These are phyloP conservation scores for Orbilia oligospora DNA, from an alignment of 2,329 filamentous ascomycete genomes.

Conservation along the genomic window DNA sequence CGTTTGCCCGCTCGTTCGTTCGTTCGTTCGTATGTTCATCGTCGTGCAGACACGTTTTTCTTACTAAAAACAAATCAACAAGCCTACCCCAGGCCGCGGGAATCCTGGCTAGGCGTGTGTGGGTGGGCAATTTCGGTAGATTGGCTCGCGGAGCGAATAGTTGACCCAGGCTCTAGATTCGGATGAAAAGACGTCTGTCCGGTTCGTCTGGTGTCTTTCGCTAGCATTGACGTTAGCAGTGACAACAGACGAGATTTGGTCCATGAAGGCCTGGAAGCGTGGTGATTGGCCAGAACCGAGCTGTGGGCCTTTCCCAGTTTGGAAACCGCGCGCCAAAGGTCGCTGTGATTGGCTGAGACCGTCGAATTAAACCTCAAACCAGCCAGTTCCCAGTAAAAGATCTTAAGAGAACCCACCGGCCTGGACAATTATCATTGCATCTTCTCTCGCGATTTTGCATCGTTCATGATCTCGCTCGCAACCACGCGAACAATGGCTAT, in stretches of 20 bases:
- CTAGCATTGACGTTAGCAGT: slow-evolving; percentile 27
- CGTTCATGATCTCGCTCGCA: neutral
- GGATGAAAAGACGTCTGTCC: slow-evolving; percentile 47
- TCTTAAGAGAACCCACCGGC: too few species aligned
- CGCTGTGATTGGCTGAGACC: slow-evolving; percentile 31
- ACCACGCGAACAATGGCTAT: slow-evolving; percentile 51
- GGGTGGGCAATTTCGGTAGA: slow-evolving; percentile 45
- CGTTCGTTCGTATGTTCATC: neutral
- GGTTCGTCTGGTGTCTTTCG: slow-evolving; percentile 24
- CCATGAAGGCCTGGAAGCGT: slow-evolving; percentile 30
- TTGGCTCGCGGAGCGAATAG: slow-evolving; percentile 53
- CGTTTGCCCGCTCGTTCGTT: neutral
- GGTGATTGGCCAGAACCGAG: slow-evolving; percentile 47
- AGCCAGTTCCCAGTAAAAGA: too few species aligned
- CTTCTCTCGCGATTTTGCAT: slow-evolving; percentile 4
- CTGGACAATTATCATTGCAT: neutral
- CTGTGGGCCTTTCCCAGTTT: slow-evolving; percentile 21
- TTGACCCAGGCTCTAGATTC: slow-evolving; percentile 39
- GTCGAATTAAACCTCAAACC: slow-evolving; percentile 33
- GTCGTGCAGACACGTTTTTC: slow-evolving; percentile 22
- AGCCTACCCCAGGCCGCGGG: slow-evolving; percentile 1
- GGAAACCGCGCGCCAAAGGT: slow-evolving; percentile 59
- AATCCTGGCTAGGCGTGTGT: slow-evolving; percentile 18
- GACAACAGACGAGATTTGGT: slow-evolving; percentile 35
- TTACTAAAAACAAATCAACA: slow-evolving; percentile 23